These are phyloP conservation scores for Oemleria cerasiformis DNA, from an alignment of 306 rosid species.

Conservation along the genomic window DNA sequence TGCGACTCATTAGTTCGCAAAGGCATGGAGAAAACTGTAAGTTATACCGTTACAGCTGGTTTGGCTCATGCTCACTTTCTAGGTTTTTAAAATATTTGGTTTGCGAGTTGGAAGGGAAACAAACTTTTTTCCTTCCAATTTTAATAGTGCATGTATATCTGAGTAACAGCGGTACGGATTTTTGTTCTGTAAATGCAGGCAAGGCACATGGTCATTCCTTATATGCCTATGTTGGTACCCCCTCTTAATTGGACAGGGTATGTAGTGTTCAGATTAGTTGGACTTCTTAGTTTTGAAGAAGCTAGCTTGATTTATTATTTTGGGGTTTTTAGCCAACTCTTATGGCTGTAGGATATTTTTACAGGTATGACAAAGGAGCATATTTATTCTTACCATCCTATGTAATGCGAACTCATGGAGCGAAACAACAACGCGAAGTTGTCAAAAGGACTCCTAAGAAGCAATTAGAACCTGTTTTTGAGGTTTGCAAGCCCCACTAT, in stretches of 20 bases:
- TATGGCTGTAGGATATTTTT: slow-evolving; percentile 22
- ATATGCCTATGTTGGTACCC: slow-evolving; percentile 98
- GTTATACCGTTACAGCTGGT: slow-evolving; percentile 29
- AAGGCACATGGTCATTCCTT: slow-evolving; percentile 93
- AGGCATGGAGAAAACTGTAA: slow-evolving; percentile 86
- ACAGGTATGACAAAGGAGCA: slow-evolving; percentile 90
- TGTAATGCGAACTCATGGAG: slow-evolving; percentile 92
- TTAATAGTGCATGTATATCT: neutral
- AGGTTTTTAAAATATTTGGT: neutral
- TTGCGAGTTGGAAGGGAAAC: neutral
- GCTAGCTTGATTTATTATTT: neutral
- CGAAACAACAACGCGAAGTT: slow-evolving; percentile 86
- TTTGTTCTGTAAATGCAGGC: slow-evolving; percentile 59
- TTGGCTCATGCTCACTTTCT: neutral
- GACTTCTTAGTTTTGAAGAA: neutral
- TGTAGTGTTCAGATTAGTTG: slow-evolving; percentile 14
- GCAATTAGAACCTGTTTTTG: slow-evolving; percentile 67
- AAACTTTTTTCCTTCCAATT: neutral
- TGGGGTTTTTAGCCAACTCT: neutral
- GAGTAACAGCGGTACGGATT: slow-evolving; percentile 20
- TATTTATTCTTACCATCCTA: slow-evolving; percentile 85
- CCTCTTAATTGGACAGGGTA: slow-evolving; percentile 89
- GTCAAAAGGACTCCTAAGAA: slow-evolving; percentile 61
- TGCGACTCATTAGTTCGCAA: slow-evolving; percentile 69
- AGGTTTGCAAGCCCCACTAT: slow-evolving; percentile 47